phyloP scores from a whole-genome alignment of 305 asterid genomes.

The Striga hermonthica region DNA sequence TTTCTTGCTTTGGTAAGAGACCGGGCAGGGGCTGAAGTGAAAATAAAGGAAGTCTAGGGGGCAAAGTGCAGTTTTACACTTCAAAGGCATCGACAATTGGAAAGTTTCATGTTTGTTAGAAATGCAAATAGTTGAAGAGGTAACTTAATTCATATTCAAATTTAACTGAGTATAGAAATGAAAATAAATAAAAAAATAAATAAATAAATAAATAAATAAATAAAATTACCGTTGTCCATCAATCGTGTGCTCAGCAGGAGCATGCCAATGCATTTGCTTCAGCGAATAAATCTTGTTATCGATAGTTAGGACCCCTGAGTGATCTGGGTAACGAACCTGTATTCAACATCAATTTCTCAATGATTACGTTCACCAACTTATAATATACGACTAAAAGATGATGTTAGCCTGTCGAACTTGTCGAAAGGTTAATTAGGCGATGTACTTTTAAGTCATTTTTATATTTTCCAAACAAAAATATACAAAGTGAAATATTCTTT shows the following conservation, averaged over 20 bases:
- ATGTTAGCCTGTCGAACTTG: too few species aligned
- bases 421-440: too few species aligned
- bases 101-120: too few species aligned
- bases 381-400: not conserved
- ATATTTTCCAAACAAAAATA: too few species aligned
- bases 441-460: too few species aligned
- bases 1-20: too few species aligned
- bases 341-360: not conserved
- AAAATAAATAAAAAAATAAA: slow-evolving; percentile 12
- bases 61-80: too few species aligned
- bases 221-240: slow-evolving; percentile 34
- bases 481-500: too few species aligned
- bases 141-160: not conserved
- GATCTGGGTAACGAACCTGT: slow-evolving; percentile 68
- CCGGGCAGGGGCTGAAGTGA: too few species aligned
- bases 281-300: slow-evolving; percentile 54
- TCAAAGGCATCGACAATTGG: too few species aligned
- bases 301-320: slow-evolving; percentile 46
- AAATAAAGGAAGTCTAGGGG: too few species aligned
- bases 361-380: not conserved
- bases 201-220: not conserved
- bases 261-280: slow-evolving; percentile 63
- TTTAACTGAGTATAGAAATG: not conserved
- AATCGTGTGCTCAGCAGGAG: slow-evolving; percentile 50
- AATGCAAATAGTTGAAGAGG: too few species aligned